A percentile compares a stretch with the other conserved stretches of the same genome.
phyloP scores from a whole-genome alignment of 225 moss, liverwort and hornwort species.

The Ulota crispa region DNA sequence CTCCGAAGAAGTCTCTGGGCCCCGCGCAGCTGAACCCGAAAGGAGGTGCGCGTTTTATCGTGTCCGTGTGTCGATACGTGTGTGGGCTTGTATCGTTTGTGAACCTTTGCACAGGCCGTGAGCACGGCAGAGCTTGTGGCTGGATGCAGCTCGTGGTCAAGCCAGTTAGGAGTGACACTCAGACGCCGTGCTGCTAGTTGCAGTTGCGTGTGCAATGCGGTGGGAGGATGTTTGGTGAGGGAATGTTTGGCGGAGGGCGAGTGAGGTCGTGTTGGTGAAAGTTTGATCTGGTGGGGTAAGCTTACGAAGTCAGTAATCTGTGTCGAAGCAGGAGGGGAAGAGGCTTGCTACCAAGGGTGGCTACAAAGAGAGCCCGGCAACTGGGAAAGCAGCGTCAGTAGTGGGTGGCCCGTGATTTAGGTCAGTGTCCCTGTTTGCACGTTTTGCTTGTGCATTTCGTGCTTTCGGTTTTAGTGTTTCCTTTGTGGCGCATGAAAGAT shows the following conservation, averaged over 20 bases:
- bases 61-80: neutral
- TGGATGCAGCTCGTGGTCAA: constrained; percentile 25
- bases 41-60: constrained; percentile 40
- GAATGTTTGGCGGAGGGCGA: constrained; percentile 44
- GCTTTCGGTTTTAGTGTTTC: constrained; percentile 49
- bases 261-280: constrained; percentile 40
- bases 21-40: constrained; percentile 58
- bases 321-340: constrained; percentile 70
- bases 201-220: constrained; percentile 28
- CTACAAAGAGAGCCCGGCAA: constrained; percentile 59
- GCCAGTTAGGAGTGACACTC: constrained; percentile 3
- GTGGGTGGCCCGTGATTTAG: constrained; percentile 76
- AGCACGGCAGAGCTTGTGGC: constrained; percentile 34
- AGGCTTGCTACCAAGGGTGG: constrained; percentile 66
- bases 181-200: constrained; percentile 34
- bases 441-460: constrained; percentile 69
- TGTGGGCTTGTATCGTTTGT: neutral
- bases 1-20: constrained; percentile 85
- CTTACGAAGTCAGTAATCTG: constrained; percentile 61
- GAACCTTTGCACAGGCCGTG: constrained; percentile 13
- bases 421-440: constrained; percentile 74
- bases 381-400: constrained; percentile 72
- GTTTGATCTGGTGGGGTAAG: constrained; percentile 50
- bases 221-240: constrained; percentile 29
- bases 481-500: constrained; percentile 27